Evolutionary conservation across 306 rosid genomes (phyloP).

Genomic region (Acmispon strigosus): DNA sequence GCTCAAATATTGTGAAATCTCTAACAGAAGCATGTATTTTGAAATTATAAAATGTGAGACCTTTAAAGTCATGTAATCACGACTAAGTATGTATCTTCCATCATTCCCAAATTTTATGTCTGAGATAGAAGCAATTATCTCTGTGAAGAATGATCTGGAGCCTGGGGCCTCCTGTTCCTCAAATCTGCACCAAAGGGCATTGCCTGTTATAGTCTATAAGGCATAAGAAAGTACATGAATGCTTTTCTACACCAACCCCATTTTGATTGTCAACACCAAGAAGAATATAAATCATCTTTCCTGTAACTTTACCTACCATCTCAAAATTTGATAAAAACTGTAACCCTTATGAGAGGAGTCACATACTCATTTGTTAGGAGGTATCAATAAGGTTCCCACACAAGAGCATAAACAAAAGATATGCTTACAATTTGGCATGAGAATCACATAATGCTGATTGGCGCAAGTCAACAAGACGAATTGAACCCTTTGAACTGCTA

Average conservation of each 20-base stretch:
- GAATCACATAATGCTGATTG: conserved; percentile 97
- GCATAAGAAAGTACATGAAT: conserved; percentile 1
- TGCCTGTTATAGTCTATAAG: conserved; percentile 18
- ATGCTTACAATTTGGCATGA: conserved; percentile 81
- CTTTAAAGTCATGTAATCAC: conserved; percentile 99
- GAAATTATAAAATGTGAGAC: conserved; percentile 28
- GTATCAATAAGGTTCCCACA: not conserved
- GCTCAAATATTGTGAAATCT: conserved; percentile 6
- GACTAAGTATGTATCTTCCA: conserved; percentile 92
- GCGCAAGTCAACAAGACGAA: conserved; percentile 92
- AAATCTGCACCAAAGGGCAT: conserved; percentile 51
- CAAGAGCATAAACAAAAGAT: not conserved
- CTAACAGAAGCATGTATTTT: not conserved
- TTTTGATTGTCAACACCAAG: conserved; percentile 2
- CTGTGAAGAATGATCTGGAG: conserved; percentile 92
- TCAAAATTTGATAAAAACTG: not conserved
- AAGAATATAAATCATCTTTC: not conserved
- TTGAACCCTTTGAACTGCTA: conserved; percentile 98
- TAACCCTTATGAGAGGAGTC: not conserved
- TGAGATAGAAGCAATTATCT: conserved; percentile 95
- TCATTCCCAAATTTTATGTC: conserved; percentile 90
- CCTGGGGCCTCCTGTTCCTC: conserved; percentile 97
- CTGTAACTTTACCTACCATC: not conserved
- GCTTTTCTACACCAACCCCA: conserved; percentile 9
- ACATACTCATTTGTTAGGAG: not conserved